Conservation (phyloP, 108 stramenopile species). For the Schizochytrium sp. region DNA sequence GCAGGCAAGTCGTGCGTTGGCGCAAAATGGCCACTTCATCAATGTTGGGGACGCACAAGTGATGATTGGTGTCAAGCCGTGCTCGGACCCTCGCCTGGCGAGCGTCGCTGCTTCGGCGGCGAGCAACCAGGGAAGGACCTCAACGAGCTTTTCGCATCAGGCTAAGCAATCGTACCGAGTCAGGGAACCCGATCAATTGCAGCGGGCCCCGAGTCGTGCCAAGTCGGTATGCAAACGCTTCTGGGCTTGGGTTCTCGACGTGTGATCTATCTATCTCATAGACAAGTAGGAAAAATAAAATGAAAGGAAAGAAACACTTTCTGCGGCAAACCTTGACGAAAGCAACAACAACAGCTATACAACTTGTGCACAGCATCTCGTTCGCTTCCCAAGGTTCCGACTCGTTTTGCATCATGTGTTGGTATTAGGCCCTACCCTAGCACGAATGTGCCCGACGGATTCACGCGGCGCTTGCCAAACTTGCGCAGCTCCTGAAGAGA, state of each 20-base stretch:
- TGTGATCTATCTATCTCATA: background rate
- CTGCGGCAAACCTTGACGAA: too few relatives aligned
- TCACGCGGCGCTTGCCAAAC: too few relatives aligned
- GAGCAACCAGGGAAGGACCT: background rate
- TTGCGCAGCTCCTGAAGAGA: too few relatives aligned
- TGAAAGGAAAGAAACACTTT: too few relatives aligned
- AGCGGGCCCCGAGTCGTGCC: background rate
- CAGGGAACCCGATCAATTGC: background rate
- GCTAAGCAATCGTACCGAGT: background rate
- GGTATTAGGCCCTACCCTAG: too few relatives aligned
- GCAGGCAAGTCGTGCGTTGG: background rate
- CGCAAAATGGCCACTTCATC: background rate
- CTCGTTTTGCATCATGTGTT: too few relatives aligned
- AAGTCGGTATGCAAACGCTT: constrained; percentile 13
- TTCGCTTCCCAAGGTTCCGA: too few relatives aligned
- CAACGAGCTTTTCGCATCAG: background rate
- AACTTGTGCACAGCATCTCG: too few relatives aligned
- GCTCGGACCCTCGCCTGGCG: background rate
- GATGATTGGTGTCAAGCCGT: constrained; percentile 13
- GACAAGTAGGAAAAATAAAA: background rate
- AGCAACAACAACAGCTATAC: too few relatives aligned
- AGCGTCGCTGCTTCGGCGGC: background rate
- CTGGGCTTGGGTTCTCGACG: background rate
- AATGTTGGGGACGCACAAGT: background rate
- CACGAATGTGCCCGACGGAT: too few relatives aligned